Evolutionary conservation across 2,329 filamentous ascomycete genomes (phyloP).

Genomic region (Fusarium abutilonis): DNA sequence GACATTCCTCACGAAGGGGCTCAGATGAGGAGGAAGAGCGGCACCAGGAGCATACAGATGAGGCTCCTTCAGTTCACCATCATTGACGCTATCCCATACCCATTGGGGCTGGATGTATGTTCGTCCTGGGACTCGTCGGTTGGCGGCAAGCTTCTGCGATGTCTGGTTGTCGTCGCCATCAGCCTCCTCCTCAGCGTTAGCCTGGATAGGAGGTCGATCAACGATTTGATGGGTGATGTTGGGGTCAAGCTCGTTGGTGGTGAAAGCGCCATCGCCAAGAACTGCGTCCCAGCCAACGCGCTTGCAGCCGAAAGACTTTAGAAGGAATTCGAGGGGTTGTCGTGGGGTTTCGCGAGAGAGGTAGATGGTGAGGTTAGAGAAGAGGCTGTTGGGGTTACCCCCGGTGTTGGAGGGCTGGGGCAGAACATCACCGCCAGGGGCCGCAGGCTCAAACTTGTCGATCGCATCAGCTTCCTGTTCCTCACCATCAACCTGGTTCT

Average conservation of each 20-base stretch:
- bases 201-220: constrained; percentile 82
- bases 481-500: constrained; percentile 56
- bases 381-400: constrained; percentile 77
- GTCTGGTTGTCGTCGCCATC: constrained; percentile 70
- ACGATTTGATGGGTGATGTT: constrained; percentile 96
- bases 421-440: constrained; percentile 84
- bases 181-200: constrained; percentile 57
- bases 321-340: constrained; percentile 88
- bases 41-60: constrained; percentile 92
- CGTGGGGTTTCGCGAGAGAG: constrained; percentile 93
- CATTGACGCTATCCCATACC: constrained; percentile 98
- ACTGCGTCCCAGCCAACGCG: constrained; percentile 94
- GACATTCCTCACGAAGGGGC: constrained; percentile 90
- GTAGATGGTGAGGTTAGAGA: constrained; percentile 89
- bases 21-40: constrained; percentile 90
- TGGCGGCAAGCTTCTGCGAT: constrained; percentile 65
- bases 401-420: constrained; percentile 77
- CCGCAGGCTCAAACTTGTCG: constrained; percentile 90
- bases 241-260: constrained; percentile 85
- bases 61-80: constrained; percentile 84
- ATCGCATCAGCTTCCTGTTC: constrained; percentile 71
- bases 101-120: constrained; percentile 97
- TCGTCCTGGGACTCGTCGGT: constrained; percentile 86
- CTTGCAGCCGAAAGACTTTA: constrained; percentile 95
- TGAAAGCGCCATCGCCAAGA: constrained; percentile 91